Evolutionary conservation across 1,284 basidiomycete species (phyloP), one percentile per base, ranked within the genome.

Genomic region (Boletellus deceptivus): DNA sequence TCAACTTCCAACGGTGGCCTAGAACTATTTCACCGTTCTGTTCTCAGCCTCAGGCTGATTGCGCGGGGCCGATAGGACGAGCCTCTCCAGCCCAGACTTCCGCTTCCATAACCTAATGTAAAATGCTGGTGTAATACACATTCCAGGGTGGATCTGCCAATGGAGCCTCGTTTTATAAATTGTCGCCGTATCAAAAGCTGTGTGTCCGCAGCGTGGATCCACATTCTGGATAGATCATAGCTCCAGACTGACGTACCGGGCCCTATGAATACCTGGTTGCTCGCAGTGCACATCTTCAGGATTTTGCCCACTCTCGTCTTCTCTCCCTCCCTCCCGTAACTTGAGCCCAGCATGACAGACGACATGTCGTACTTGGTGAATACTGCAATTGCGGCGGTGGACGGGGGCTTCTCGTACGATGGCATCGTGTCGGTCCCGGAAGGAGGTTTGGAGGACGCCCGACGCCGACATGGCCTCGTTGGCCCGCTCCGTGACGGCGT

Each of bases 331-430:
- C n/a, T 35, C n/a, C 34, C 16, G n/a, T 3, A 22, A 22, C 22
- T 22, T 22, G n/a, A 35, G 17, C 11, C 34, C 14, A 48, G 7
- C 20, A 54, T 53, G 52, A 4, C 16, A 36, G 16, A 27, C 34
- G 33, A 31, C 18, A 11, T 14, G 24, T 45, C 40, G 4, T 4
- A 27, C 33, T 43, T 53, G 33, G 8, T 56, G 31, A 37, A 39
- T 20, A 33, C 5, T 17, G 24, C 38, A 33, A 31, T 55, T n/a
- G 13, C 22, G 2, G 52, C 31, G 2, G 40, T 55, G n/a, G 46
- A 58, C 13, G 40, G 31, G 2, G 55, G 55, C 37, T 40, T 42
- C 38, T 58, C 55, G 20, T 50, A 36, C 18, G 55, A 56, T 36
- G 55, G 52, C 6, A 50, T 56, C 6, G 34, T 58, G 16, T 56